Base-by-base conservation (phyloP, 2,329 filamentous ascomycete species). In the Bipolaris gigantea region DNA sequence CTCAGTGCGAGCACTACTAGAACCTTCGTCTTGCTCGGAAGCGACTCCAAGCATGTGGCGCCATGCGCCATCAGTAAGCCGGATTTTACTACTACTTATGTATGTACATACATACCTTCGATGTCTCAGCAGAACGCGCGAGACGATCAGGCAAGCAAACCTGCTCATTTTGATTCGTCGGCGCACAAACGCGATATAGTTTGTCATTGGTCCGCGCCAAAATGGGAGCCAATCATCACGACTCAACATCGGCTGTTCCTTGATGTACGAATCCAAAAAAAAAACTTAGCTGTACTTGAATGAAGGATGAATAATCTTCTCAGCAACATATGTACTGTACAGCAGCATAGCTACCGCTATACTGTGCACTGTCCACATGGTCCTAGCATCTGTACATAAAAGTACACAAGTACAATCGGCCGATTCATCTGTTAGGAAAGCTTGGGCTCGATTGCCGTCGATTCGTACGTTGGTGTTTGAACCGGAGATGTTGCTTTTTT, bases 161-260 rank as follows among this genome's bases (percentile, higher is more conserved):
- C 4, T n/a, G 43, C 35, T n/a, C 32, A 45, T 45, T 32, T 35
- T 36, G 8, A 32, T 23, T 35, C 32, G 32, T 35, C 18, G 18
- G 43, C 21, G 32, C 19, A 25, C 21, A 35, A 46, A 42, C 25
- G n/a, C 40, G 23, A 5, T 27, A 27, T 42, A 19, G n/a, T 25
- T 42, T 19, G 40, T 16, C 3, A 50, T 54, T 53, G 51, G 51
- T 34, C 48, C 45, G 51, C 47, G 9, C 25, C 34, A 50, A 40
- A 39, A 16, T 30, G 51, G 46, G 35, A 23, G 47, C 40, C 23
- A 25, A 25, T 40, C 25, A 39, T 33, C 23, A 19, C 41, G 40
- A 30, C 48, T 21, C 39, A 39, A 49, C 39, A 39, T 43, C 50
- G 34, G 39, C 27, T 21, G 36, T 41, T 18, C 23, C 39, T 18